phyloP scores from a whole-genome alignment of 371 early-diverging fungal genomes.

The Smittium mucronatum region DNA sequence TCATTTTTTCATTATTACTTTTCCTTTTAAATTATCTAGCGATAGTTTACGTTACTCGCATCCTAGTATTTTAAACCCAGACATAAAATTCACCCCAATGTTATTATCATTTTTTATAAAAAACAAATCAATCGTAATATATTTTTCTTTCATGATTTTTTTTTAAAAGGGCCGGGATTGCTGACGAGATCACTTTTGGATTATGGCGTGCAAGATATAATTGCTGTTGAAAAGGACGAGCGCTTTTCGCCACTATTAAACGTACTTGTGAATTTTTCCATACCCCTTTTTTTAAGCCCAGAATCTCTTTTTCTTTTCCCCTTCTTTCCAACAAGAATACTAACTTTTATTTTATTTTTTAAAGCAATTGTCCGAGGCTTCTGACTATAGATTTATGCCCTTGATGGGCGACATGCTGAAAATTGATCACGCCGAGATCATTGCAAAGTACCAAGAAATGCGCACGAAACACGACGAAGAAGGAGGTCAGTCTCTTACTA shows the following conservation, averaged over 20 bases:
- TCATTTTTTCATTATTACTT: background rate
- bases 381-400: constrained; percentile 30
- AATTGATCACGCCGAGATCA: constrained; percentile 32
- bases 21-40: too few species aligned
- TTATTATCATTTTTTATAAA: too few species aligned
- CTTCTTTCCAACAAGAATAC: background rate
- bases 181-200: constrained; percentile 65
- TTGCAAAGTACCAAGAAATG: background rate
- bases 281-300: background rate
- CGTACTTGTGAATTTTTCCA: constrained; percentile 25
- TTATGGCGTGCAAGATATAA: constrained; percentile 45
- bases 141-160: background rate
- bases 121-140: background rate
- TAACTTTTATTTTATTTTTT: background rate
- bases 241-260: constrained; percentile 56
- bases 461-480: too few species aligned
- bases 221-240: constrained; percentile 65
- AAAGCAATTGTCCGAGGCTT: constrained; percentile 29
- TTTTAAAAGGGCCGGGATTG: constrained; percentile 49
- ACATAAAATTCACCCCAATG: too few species aligned
- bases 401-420: constrained; percentile 51
- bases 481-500: background rate
- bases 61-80: too few species aligned
- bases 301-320: background rate
- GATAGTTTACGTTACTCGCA: too few species aligned